A percentile compares a stretch with the other conserved stretches of the same genome.
Evolutionary conservation across 2,329 filamentous ascomycete genomes (phyloP).

Genomic region (Amauroascus verrucosus): DNA sequence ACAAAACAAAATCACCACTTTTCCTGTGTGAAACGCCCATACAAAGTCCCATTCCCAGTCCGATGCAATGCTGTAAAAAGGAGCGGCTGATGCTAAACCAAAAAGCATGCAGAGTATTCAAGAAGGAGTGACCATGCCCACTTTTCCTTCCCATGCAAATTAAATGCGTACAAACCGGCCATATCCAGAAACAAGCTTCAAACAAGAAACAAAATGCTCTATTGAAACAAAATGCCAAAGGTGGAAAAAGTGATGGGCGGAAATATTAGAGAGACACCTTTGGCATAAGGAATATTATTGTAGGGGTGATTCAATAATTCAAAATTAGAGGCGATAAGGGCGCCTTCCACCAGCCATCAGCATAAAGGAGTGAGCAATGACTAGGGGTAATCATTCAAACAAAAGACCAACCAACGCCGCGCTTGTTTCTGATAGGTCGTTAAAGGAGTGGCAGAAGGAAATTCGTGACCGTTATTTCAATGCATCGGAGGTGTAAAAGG

Average conservation of each 20-base stretch:
- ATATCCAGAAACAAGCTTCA: conserved; percentile 17
- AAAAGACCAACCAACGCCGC: conserved; percentile 16
- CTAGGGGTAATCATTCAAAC: conserved; percentile 7
- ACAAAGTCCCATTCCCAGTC: conserved; percentile 14
- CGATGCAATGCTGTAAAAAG: conserved; percentile 17
- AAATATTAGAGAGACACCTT: conserved; percentile 6
- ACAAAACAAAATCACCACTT: background rate
- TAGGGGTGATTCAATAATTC: background rate
- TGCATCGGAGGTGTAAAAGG: conserved; percentile 18
- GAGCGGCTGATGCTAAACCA: conserved; percentile 16
- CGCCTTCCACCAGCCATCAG: conserved; percentile 5
- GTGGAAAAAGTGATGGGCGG: background rate
- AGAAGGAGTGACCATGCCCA: conserved; percentile 12
- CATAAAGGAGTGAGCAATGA: conserved; percentile 17
- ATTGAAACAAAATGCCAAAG: conserved; percentile 5
- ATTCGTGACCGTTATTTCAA: conserved; percentile 18
- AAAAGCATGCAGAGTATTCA: conserved; percentile 8
- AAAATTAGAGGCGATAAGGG: background rate
- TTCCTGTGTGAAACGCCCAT: conserved; percentile 5
- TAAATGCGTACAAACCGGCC: conserved; percentile 14
- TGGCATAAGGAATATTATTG: background rate
- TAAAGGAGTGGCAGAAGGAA: conserved; percentile 27
- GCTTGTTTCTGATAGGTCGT: conserved; percentile 20
- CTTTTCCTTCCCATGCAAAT: conserved; percentile 6
- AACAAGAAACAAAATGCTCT: conserved; percentile 1